phyloP scores from a whole-genome alignment of 2,329 filamentous ascomycete species.

The Colletotrichum incanum region DNA sequence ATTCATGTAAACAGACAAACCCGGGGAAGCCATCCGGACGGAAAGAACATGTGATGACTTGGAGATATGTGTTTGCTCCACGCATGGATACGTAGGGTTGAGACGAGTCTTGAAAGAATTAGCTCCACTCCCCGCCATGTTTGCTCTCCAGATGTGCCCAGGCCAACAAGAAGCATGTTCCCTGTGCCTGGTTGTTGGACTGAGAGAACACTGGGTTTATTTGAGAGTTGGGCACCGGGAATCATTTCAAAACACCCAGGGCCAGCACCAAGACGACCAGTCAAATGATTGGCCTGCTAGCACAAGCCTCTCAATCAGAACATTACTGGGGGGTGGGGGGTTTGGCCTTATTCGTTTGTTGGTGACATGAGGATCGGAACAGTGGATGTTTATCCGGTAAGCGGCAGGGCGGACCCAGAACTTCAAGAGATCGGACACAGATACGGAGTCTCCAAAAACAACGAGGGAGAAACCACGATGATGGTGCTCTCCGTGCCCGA shows the following conservation, averaged over 20 bases:
- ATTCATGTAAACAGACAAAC: neutral
- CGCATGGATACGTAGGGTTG: neutral
- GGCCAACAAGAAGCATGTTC: conserved; percentile 28
- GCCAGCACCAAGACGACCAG: conserved; percentile 16
- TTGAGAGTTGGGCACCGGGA: conserved; percentile 9
- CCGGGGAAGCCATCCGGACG: conserved; percentile 22
- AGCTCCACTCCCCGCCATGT: conserved; percentile 36
- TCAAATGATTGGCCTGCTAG: conserved; percentile 21
- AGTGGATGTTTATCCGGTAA: conserved; percentile 8
- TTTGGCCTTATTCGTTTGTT: conserved; percentile 1
- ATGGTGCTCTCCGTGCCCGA: conserved; percentile 5
- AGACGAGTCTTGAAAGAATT: neutral
- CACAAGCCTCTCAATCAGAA: conserved; percentile 10
- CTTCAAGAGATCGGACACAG: conserved; percentile 24
- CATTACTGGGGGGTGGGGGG: too few species aligned
- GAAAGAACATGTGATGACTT: neutral
- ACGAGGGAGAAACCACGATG: too few species aligned
- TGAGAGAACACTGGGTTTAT: conserved; percentile 22
- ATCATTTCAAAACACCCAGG: conserved; percentile 27
- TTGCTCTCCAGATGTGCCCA: conserved; percentile 18
- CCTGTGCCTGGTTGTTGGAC: conserved; percentile 36
- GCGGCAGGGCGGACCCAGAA: conserved; percentile 13
- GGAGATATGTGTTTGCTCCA: conserved; percentile 22
- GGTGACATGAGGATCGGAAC: conserved; percentile 12
- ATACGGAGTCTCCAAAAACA: too few species aligned